Evolutionary conservation across 192 early-diverging fungal species (phyloP).

Genomic region (Entomortierella lignicola): DNA sequence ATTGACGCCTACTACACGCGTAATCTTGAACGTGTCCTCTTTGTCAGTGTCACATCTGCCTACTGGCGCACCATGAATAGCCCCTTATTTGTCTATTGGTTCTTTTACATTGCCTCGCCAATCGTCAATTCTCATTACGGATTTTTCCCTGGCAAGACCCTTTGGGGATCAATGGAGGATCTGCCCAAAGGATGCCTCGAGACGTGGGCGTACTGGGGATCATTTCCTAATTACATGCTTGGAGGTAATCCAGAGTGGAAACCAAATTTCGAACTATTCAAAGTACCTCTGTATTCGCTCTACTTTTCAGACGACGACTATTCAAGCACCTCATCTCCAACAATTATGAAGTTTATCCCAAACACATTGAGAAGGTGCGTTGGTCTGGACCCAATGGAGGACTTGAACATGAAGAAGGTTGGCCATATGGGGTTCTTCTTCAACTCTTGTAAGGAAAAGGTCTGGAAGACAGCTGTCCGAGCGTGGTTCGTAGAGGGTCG

Average conservation of each 20-base stretch:
- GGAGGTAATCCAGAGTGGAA: slow-evolving; percentile 55
- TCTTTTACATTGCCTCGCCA: slow-evolving; percentile 46
- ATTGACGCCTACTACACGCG: slow-evolving; percentile 50
- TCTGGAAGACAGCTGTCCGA: slow-evolving; percentile 39
- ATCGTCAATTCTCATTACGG: slow-evolving; percentile 35
- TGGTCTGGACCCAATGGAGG: slow-evolving; percentile 27
- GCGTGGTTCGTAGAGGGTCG: slow-evolving; percentile 44
- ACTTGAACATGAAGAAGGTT: slow-evolving; percentile 54
- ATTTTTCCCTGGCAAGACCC: slow-evolving; percentile 43
- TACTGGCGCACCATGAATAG: slow-evolving; percentile 49
- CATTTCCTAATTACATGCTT: slow-evolving; percentile 41
- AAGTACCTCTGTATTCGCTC: slow-evolving; percentile 43
- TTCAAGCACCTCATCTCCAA: slow-evolving; percentile 28
- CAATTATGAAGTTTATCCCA: slow-evolving; percentile 32
- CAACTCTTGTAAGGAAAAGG: slow-evolving; percentile 40
- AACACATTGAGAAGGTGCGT: slow-evolving; percentile 37
- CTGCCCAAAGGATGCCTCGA: slow-evolving; percentile 48
- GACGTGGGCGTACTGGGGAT: slow-evolving; percentile 42
- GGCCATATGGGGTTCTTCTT: slow-evolving; percentile 55
- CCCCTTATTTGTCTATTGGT: slow-evolving; percentile 51
- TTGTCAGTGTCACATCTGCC: slow-evolving; percentile 44
- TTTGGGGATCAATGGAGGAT: slow-evolving; percentile 51
- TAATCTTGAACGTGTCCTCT: slow-evolving; percentile 40
- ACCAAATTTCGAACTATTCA: slow-evolving; percentile 45
- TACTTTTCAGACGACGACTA: slow-evolving; percentile 51